Evolutionary conservation across 768 basidiomycete species (phyloP).

Genomic region (Termitomyces sp.): DNA sequence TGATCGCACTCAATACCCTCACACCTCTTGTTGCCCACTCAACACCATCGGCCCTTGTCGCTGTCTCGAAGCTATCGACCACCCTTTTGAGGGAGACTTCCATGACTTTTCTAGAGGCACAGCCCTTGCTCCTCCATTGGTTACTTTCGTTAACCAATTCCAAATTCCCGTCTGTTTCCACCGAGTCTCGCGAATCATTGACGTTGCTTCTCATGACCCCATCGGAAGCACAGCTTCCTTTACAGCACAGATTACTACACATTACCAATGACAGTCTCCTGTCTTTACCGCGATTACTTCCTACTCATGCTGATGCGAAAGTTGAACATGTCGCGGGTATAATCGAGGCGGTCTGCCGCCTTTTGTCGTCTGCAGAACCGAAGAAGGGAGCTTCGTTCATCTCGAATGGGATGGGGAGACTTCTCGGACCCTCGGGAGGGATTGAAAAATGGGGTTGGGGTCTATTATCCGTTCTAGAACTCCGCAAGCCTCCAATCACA

Average conservation of each 20-base stretch:
- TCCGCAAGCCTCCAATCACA: constrained; percentile 48
- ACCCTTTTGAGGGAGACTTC: constrained; percentile 48
- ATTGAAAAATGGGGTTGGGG: constrained; percentile 93
- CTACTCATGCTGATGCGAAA: constrained; percentile 66
- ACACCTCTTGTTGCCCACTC: constrained; percentile 69
- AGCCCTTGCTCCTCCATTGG: constrained; percentile 62
- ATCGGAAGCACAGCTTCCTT: constrained; percentile 36
- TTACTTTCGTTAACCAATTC: constrained; percentile 70
- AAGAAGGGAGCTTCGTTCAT: constrained; percentile 34
- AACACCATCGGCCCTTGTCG: constrained; percentile 55
- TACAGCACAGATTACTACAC: constrained; percentile 54
- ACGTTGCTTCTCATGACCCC: constrained; percentile 34
- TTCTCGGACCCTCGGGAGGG: constrained; percentile 77
- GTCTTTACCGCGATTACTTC: constrained; percentile 66
- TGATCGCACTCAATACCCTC: constrained; percentile 75
- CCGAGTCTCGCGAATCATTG: constrained; percentile 41
- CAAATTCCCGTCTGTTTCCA: constrained; percentile 45
- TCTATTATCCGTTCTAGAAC: constrained; percentile 75
- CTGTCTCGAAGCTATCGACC: constrained; percentile 51
- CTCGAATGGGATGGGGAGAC: constrained; percentile 45
- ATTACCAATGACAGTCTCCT: constrained; percentile 60
- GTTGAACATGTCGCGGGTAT: constrained; percentile 63
- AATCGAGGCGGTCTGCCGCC: constrained; percentile 64
- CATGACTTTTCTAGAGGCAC: constrained; percentile 61
- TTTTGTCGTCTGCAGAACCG: constrained; percentile 25